These are phyloP conservation scores for Emydomyces testavorans DNA, from an alignment of 2,329 filamentous ascomycete genomes.

Conservation along the genomic window DNA sequence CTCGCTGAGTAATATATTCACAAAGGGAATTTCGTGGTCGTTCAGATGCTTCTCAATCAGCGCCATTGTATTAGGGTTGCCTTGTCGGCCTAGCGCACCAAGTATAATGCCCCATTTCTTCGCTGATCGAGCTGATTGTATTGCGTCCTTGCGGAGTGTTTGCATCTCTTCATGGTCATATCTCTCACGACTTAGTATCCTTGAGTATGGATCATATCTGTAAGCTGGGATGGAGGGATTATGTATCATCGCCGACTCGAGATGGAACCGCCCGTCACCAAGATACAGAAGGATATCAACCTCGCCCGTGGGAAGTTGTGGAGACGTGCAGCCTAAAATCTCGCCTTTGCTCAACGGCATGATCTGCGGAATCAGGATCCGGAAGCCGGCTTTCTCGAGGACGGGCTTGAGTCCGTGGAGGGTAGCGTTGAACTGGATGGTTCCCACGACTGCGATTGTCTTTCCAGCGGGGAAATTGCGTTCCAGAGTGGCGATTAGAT, in stretches of 20 bases:
- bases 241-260: constrained; percentile 98
- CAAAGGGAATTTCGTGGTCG: constrained; percentile 60
- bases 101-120: constrained; percentile 92
- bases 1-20: constrained; percentile 81
- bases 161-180: constrained; percentile 93
- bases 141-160: constrained; percentile 62
- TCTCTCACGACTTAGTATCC: constrained; percentile 77
- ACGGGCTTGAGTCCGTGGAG: constrained; percentile 71
- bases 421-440: constrained; percentile 97
- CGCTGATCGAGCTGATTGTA: constrained; percentile 61
- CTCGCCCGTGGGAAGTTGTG: constrained; percentile 48
- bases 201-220: constrained; percentile 91
- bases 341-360: constrained; percentile 87
- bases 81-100: constrained; percentile 82
- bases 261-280: constrained; percentile 85
- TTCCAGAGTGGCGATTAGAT: constrained; percentile 75
- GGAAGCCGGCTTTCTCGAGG: constrained; percentile 74
- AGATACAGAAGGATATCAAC: constrained; percentile 78
- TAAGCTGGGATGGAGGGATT: constrained; percentile 86
- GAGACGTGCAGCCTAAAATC: constrained; percentile 94
- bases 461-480: constrained; percentile 78
- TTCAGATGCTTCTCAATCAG: constrained; percentile 70
- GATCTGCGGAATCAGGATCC: constrained; percentile 80
- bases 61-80: constrained; percentile 83
- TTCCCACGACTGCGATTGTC: constrained; percentile 85